Conservation (phyloP, 768 basidiomycete species). For the Termitomyces sp. region DNA sequence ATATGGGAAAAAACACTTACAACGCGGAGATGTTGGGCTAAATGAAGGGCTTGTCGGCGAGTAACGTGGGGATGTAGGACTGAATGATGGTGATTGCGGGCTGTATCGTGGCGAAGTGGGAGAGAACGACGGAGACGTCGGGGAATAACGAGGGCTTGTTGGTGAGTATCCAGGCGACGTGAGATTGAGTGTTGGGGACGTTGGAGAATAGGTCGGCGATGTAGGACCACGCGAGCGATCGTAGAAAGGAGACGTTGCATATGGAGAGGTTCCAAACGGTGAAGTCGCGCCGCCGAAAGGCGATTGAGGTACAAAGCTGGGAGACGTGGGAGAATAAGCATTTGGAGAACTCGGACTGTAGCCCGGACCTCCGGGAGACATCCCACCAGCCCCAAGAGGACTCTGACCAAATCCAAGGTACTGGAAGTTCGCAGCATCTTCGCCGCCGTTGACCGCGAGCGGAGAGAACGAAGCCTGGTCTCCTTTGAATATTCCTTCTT, state of each 20-base stretch:
- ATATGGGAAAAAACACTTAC: slow-evolving; percentile 37
- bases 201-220: slow-evolving; percentile 85
- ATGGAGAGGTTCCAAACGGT: slow-evolving; percentile 76
- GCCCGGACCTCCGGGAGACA: slow-evolving; percentile 84
- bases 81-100: slow-evolving; percentile 87
- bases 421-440: slow-evolving; percentile 73
- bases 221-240: slow-evolving; percentile 55
- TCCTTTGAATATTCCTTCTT: slow-evolving; percentile 71
- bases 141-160: slow-evolving; percentile 82
- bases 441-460: slow-evolving; percentile 79
- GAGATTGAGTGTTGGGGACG: slow-evolving; percentile 76
- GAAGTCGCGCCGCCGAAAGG: slow-evolving; percentile 81
- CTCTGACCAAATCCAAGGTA: slow-evolving; percentile 79
- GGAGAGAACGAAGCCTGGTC: slow-evolving; percentile 95
- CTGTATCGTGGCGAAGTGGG: slow-evolving; percentile 83
- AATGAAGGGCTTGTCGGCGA: slow-evolving; percentile 90
- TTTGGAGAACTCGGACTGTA: slow-evolving; percentile 93
- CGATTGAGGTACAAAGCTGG: slow-evolving; percentile 77
- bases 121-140: slow-evolving; percentile 80
- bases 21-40: slow-evolving; percentile 89
- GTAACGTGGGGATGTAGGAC: slow-evolving; percentile 85
- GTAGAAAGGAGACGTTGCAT: slow-evolving; percentile 83
- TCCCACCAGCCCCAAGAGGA: slow-evolving; percentile 75
- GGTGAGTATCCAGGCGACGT: slow-evolving; percentile 84
- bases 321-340: slow-evolving; percentile 84